Evolutionary conservation across 257 asterid species (phyloP).

Genomic region (Przewalskia tangutica): DNA sequence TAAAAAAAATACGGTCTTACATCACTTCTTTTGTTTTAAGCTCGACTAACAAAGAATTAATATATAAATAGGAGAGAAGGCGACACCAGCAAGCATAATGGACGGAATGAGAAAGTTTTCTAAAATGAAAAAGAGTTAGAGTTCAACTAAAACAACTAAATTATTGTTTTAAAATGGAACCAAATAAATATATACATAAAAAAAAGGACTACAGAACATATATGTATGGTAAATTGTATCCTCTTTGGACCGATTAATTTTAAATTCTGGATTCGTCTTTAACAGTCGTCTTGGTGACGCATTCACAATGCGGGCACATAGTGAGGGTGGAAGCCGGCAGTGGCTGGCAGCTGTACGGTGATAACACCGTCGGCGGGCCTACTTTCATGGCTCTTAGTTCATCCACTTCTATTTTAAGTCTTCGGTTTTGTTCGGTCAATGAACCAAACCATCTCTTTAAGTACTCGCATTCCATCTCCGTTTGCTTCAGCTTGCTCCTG

Average conservation of each 20-base stretch:
- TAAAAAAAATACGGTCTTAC: not conserved
- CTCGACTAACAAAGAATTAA: not conserved
- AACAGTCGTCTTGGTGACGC: conserved; percentile 26
- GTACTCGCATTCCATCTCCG: conserved; percentile 68
- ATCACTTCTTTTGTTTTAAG: too few relatives aligned
- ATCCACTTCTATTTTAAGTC: conserved; percentile 51
- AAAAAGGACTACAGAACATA: not conserved
- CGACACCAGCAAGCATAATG: not conserved
- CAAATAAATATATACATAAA: not conserved
- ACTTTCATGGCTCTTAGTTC: conserved; percentile 45
- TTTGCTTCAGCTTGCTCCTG: conserved; percentile 83
- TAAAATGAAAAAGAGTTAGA: not conserved
- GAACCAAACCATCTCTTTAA: conserved; percentile 67
- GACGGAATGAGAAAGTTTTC: not conserved
- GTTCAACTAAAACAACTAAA: not conserved
- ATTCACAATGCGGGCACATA: conserved; percentile 78
- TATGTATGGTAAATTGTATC: not conserved
- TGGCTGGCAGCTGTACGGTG: conserved; percentile 28
- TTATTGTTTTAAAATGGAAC: not conserved
- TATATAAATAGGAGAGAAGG: not conserved
- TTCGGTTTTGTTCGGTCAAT: conserved; percentile 52
- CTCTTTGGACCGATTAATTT: not conserved
- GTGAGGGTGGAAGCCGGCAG: conserved; percentile 42
- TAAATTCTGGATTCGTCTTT: not conserved
- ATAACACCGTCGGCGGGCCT: conserved; percentile 19